These are phyloP conservation scores for Lichtheimia ornata DNA, from an alignment of 371 early-diverging fungal genomes.

Conservation along the genomic window DNA sequence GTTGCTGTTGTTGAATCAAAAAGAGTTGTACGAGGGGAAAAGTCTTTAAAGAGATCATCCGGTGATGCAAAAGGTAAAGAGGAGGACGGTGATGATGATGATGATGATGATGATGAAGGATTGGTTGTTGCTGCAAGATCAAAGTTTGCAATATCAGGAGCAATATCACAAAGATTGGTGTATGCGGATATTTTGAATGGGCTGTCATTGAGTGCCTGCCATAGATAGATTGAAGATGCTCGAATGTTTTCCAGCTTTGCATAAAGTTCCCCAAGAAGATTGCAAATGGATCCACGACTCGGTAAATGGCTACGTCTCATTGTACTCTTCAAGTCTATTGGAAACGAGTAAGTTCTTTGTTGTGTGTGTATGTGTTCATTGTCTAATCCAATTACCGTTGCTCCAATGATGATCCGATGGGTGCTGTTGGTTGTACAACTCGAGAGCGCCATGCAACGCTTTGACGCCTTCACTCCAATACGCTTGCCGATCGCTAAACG, in stretches of 20 bases:
- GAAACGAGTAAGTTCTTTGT: neutral
- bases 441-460: conserved; percentile 32
- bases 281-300: conserved; percentile 28
- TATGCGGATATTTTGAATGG: conserved; percentile 43
- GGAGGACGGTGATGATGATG: too few species aligned
- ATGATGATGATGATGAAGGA: too few species aligned
- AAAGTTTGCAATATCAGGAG: conserved; percentile 31
- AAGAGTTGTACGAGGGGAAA: conserved; percentile 5
- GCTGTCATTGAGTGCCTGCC: conserved; percentile 23
- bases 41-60: conserved; percentile 29
- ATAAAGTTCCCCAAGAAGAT: conserved; percentile 43
- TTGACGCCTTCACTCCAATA: conserved; percentile 52
- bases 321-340: conserved; percentile 39
- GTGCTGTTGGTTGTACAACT: conserved; percentile 12
- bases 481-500: conserved; percentile 28
- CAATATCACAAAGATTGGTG: conserved; percentile 41
- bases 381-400: conserved; percentile 40
- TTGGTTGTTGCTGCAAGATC: conserved; percentile 3
- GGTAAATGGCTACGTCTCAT: conserved; percentile 33
- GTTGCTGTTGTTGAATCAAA: conserved; percentile 9
- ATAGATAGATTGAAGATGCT: conserved; percentile 24
- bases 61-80: conserved; percentile 8
- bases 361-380: neutral
- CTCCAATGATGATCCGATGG: conserved; percentile 27
- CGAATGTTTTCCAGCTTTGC: conserved; percentile 33